These are phyloP conservation scores for Aspergillus wentii DNA, from an alignment of 495 filamentous ascomycete species.

Conservation along the genomic window DNA sequence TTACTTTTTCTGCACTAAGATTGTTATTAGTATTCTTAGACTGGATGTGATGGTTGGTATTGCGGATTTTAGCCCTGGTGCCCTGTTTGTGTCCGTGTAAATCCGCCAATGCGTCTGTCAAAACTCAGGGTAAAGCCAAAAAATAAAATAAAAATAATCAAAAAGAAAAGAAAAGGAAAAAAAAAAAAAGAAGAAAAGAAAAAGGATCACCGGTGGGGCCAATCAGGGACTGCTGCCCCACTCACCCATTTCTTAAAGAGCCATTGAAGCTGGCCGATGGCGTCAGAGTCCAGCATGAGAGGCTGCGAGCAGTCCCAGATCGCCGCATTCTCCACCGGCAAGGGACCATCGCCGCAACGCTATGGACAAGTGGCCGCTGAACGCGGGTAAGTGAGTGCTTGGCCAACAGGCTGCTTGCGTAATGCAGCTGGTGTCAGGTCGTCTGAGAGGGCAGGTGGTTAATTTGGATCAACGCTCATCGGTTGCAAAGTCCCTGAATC, in stretches of 20 bases:
- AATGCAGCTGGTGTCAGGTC: constrained; percentile 27
- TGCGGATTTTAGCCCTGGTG: no score
- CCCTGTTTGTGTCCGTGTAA: no score
- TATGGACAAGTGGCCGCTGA: constrained; percentile 34
- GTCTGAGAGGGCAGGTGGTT: no score
- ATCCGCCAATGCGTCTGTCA: no score
- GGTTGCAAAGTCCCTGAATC: constrained; percentile 4
- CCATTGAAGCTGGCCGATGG: constrained; percentile 22
- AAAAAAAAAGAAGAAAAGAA: no score
- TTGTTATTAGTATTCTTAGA: not conserved
- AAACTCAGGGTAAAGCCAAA: no score
- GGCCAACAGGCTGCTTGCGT: constrained; percentile 38
- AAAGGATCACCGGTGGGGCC: no score
- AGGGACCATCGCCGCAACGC: constrained; percentile 31
- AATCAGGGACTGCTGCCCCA: not conserved
- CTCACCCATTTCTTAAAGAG: constrained; percentile 7
- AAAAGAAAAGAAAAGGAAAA: no score
- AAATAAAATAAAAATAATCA: no score
- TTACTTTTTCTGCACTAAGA: not conserved
- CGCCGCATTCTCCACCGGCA: constrained; percentile 41
- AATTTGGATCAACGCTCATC: constrained; percentile 35
- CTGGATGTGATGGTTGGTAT: not conserved
- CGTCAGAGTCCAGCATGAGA: no score
- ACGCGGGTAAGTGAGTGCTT: constrained; percentile 33
- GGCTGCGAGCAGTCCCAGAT: constrained; percentile 29